phyloP scores from a whole-genome alignment of 768 basidiomycete genomes.

The Psilocybe cyanescens region DNA sequence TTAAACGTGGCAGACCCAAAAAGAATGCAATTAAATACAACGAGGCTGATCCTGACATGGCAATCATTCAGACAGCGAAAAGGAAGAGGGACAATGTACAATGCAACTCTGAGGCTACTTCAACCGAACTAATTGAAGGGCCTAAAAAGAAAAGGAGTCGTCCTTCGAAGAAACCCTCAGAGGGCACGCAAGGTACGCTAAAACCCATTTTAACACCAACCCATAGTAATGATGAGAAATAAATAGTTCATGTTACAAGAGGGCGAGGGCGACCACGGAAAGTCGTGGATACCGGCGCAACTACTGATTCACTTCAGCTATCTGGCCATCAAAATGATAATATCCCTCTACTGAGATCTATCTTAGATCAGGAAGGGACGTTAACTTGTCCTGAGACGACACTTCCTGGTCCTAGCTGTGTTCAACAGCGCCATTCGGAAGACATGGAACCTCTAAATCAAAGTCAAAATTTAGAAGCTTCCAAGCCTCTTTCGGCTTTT shows the following conservation, averaged over 20 bases:
- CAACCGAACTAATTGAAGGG: slow-evolving; percentile 15
- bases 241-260: background rate
- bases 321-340: too few relatives aligned
- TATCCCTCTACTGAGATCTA: too few relatives aligned
- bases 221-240: background rate
- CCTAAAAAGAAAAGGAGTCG: background rate
- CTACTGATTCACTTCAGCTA: background rate
- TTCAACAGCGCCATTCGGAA: too few relatives aligned
- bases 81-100: slow-evolving; percentile 11
- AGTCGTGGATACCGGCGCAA: background rate
- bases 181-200: background rate
- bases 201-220: background rate
- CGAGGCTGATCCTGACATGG: background rate
- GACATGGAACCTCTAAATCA: too few relatives aligned
- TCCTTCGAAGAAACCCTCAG: background rate
- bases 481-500: too few relatives aligned
- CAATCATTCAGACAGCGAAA: slow-evolving; percentile 13
- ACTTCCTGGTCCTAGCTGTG: too few relatives aligned
- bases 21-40: slow-evolving; percentile 30
- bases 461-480: too few relatives aligned
- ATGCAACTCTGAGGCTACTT: background rate
- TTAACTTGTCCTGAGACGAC: too few relatives aligned
- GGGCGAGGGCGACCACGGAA: slow-evolving; percentile 11
- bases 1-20: slow-evolving; percentile 63
- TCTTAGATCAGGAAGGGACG: too few relatives aligned